Percentiles rank a stretch among this genome's conserved stretches.
Conservation (phyloP, 192 early-diverging fungal species). For the Coemansia sp. region DNA sequence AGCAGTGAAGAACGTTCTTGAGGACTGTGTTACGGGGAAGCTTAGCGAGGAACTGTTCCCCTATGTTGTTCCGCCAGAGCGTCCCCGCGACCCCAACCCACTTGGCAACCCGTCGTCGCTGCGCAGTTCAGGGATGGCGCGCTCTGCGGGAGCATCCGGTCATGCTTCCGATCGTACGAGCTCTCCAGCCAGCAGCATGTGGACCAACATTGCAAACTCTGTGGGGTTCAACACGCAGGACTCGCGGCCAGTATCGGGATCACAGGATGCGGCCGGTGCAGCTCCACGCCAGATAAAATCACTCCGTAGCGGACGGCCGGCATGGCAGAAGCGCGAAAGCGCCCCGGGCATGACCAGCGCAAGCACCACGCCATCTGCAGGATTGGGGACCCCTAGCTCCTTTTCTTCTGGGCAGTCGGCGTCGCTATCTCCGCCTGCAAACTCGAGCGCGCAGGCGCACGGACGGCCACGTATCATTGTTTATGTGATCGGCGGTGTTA, state of each 20-base stretch:
- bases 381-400: conserved; percentile 10
- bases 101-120: conserved; percentile 17
- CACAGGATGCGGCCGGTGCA: conserved; percentile 17
- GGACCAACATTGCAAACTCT: conserved; percentile 45
- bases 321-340: conserved; percentile 57
- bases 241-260: conserved; percentile 24
- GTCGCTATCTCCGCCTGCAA: conserved; percentile 14
- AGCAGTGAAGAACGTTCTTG: conserved; percentile 44
- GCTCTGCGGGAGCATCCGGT: conserved; percentile 18
- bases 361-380: conserved; percentile 15
- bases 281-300: conserved; percentile 44
- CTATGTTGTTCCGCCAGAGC: conserved; percentile 53
- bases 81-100: conserved; percentile 25
- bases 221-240: conserved; percentile 35
- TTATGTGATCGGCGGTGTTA: conserved; percentile 54
- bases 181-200: conserved; percentile 50
- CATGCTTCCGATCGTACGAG: conserved; percentile 25
- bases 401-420: background rate
- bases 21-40: conserved; percentile 37
- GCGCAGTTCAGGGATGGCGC: conserved; percentile 24
- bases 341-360: conserved; percentile 18
- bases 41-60: conserved; percentile 55
- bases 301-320: conserved; percentile 43
- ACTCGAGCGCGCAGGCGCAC: conserved; percentile 8
- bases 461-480: conserved; percentile 40